Percentiles rank a stretch among this genome's conserved stretches.
Conservation (phyloP, 73 alveolate genomes). For the Strombidium stylifer region DNA sequence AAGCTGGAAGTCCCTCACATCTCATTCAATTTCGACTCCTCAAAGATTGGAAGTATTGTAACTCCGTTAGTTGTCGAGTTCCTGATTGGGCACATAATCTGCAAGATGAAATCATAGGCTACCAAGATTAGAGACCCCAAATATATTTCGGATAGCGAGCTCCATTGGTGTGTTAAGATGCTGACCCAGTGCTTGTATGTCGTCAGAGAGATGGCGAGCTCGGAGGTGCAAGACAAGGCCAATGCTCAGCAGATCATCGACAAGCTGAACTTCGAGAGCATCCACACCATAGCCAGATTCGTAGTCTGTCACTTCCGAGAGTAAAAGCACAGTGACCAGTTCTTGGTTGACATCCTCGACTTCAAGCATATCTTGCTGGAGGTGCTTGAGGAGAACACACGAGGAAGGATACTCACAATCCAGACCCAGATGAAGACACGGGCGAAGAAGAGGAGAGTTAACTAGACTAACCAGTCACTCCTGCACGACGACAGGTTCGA, state of each 20-base stretch:
- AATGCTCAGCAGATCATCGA: constrained; percentile 51
- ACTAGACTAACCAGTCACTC: too few relatives aligned
- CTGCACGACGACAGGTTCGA: not conserved
- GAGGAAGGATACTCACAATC: constrained; percentile 58
- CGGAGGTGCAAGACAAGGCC: constrained; percentile 40
- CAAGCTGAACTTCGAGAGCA: constrained; percentile 43
- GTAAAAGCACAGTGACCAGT: constrained; percentile 17
- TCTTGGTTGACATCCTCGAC: constrained; percentile 48
- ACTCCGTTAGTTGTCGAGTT: constrained; percentile 46
- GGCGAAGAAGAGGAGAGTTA: constrained; percentile 18
- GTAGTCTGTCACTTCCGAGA: constrained; percentile 29
- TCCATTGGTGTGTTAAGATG: constrained; percentile 47
- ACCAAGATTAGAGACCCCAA: constrained; percentile 30
- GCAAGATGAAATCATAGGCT: constrained; percentile 43
- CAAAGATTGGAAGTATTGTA: constrained; percentile 56
- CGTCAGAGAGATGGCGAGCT: constrained; percentile 54
- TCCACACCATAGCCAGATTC: constrained; percentile 18
- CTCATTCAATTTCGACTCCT: constrained; percentile 37
- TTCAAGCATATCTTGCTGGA: constrained; percentile 44
- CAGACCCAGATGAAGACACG: constrained; percentile 30
- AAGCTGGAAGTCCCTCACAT: constrained; percentile 11
- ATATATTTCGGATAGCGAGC: constrained; percentile 36
- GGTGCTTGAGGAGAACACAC: constrained; percentile 62
- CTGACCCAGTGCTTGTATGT: constrained; percentile 47
- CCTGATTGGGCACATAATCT: constrained; percentile 32